phyloP scores from a whole-genome alignment of 129 eudicot genomes.

The Glebionis coronaria region DNA sequence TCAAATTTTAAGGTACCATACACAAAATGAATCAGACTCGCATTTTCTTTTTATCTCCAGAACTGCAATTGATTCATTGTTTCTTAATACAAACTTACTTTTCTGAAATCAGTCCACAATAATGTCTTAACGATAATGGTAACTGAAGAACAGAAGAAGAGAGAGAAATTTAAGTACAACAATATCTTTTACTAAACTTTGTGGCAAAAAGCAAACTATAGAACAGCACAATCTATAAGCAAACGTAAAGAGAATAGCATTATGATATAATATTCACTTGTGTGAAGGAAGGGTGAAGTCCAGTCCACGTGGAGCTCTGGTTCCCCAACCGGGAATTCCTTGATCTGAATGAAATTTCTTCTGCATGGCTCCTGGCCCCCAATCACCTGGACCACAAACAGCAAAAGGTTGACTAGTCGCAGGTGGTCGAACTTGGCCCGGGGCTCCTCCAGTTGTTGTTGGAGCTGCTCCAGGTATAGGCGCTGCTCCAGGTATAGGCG shows the following conservation, averaged over 20 bases:
- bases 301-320: conserved; percentile 71
- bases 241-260: background rate
- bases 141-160: too few relatives aligned
- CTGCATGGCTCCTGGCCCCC: conserved; percentile 83
- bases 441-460: conserved; percentile 47
- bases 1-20: too few relatives aligned
- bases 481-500: conserved; percentile 86
- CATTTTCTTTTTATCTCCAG: too few relatives aligned
- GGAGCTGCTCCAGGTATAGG: conserved; percentile 77
- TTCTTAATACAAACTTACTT: too few relatives aligned
- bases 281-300: conserved; percentile 97
- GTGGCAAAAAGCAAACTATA: too few relatives aligned
- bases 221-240: too few relatives aligned
- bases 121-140: too few relatives aligned
- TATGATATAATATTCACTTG: conserved; percentile 46
- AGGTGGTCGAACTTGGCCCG: conserved; percentile 86
- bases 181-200: too few relatives aligned
- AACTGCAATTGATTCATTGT: too few relatives aligned
- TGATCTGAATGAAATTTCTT: conserved; percentile 53
- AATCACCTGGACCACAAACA: conserved; percentile 94
- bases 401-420: conserved; percentile 40
- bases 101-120: too few relatives aligned
- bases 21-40: too few relatives aligned
- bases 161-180: too few relatives aligned
- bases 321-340: conserved; percentile 71